Conservation (phyloP, 768 basidiomycete genomes). For the Tulasnella sp. region DNA sequence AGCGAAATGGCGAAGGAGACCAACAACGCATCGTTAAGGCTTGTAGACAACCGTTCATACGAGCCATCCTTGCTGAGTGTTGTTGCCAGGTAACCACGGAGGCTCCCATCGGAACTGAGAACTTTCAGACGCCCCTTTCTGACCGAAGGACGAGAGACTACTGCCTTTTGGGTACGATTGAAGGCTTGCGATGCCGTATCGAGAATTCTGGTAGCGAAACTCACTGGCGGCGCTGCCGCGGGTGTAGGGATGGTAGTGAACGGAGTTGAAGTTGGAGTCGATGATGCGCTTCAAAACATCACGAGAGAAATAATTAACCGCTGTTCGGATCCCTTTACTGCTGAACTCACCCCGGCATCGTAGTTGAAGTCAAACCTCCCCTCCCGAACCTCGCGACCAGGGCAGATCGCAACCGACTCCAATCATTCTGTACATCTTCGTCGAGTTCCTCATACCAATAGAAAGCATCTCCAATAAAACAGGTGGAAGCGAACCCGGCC, state of each 20-base stretch:
- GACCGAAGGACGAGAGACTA: not conserved
- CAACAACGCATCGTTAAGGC: not conserved
- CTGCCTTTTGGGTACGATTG: too few species aligned
- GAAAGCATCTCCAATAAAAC: not conserved
- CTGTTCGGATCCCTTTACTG: too few species aligned
- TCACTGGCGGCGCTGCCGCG: not conserved
- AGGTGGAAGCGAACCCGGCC: not conserved
- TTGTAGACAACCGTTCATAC: not conserved
- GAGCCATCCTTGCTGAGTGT: not conserved
- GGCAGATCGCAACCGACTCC: not conserved
- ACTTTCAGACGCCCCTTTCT: not conserved
- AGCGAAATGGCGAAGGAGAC: not conserved
- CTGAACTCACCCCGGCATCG: too few species aligned
- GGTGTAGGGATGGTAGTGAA: not conserved
- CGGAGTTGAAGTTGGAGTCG: not conserved
- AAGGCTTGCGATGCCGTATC: too few species aligned
- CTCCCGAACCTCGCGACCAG: not conserved
- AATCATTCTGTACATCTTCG: not conserved
- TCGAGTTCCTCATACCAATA: not conserved
- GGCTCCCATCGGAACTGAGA: not conserved
- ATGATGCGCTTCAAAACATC: not conserved
- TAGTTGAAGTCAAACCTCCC: too few species aligned
- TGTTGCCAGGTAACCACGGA: not conserved
- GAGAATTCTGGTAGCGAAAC: not conserved
- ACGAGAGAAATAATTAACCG: too few species aligned